These are phyloP conservation scores for Elongisporangium prolatum DNA, from an alignment of 352 stramenopile species.

Conservation along the genomic window DNA sequence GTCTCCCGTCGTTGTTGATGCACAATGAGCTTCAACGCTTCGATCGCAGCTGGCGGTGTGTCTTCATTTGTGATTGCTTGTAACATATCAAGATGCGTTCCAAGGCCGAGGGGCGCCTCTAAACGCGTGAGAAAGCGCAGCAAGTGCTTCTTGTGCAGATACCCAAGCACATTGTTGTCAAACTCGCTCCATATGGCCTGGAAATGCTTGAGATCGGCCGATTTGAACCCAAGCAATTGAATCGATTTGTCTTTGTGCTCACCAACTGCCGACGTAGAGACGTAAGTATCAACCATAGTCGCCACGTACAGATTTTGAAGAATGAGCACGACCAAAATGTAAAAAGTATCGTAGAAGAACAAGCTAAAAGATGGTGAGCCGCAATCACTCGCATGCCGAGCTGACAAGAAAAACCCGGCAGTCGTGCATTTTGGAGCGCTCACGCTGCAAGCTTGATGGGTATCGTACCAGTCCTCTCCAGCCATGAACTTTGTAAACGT, in stretches of 20 bases:
- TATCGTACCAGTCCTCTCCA: constrained; percentile 82
- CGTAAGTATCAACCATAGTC: constrained; percentile 80
- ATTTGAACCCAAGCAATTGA: constrained; percentile 57
- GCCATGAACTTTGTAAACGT: constrained; percentile 81
- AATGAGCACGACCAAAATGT: constrained; percentile 71
- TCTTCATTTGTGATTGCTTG: constrained; percentile 28
- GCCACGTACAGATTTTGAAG: constrained; percentile 81
- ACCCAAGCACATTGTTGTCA: constrained; percentile 64
- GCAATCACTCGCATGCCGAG: constrained; percentile 52
- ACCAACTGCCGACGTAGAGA: constrained; percentile 61
- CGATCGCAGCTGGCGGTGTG: constrained; percentile 20
- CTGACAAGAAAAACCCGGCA: constrained; percentile 21
- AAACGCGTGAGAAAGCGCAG: constrained; percentile 50
- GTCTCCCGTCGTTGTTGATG: constrained; percentile 43
- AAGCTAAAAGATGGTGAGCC: constrained; percentile 55
- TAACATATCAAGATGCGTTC: constrained; percentile 29
- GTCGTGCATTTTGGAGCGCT: constrained; percentile 50
- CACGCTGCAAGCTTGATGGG: constrained; percentile 67
- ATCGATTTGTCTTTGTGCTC: constrained; percentile 52
- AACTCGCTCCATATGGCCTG: constrained; percentile 73
- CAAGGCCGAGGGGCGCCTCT: constrained; percentile 49
- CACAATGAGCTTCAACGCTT: constrained; percentile 19
- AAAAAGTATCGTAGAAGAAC: constrained; percentile 79
- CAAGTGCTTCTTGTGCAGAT: constrained; percentile 68
- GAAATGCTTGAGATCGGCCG: constrained; percentile 57